Evolutionary conservation across 192 early-diverging fungal species (phyloP).

Genomic region (Coemansia sp.): DNA sequence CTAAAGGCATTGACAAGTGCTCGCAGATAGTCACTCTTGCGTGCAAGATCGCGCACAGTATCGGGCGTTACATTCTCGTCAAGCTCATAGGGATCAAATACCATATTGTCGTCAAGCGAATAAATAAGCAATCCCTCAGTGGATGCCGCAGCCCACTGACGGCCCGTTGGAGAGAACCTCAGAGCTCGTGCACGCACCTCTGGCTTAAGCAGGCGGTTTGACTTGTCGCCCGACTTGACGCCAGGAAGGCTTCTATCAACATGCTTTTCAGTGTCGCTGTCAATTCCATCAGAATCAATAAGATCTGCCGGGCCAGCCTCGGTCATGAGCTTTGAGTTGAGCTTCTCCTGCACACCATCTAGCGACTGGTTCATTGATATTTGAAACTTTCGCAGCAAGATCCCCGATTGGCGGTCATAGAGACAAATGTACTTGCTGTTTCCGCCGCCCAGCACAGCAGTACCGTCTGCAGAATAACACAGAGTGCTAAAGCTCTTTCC

Average conservation of each 20-base stretch:
- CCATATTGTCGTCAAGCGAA: slow-evolving; percentile 86
- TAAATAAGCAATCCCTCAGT: slow-evolving; percentile 96
- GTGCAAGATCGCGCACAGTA: slow-evolving; percentile 73
- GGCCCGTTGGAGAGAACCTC: slow-evolving; percentile 90
- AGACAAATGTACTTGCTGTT: slow-evolving; percentile 95
- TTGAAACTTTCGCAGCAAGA: slow-evolving; percentile 87
- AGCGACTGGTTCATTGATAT: slow-evolving; percentile 90
- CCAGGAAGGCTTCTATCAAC: slow-evolving; percentile 84
- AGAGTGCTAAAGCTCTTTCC: slow-evolving; percentile 91
- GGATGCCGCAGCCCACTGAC: slow-evolving; percentile 93
- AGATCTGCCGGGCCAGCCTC: slow-evolving; percentile 86
- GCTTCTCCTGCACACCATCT: slow-evolving; percentile 87
- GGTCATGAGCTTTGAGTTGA: slow-evolving; percentile 91
- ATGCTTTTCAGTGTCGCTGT: slow-evolving; percentile 78
- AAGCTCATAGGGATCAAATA: slow-evolving; percentile 98
- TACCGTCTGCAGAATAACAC: slow-evolving; percentile 93
- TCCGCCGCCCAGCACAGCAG: slow-evolving; percentile 89
- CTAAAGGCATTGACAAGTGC: slow-evolving; percentile 92
- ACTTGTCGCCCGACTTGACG: slow-evolving; percentile 80
- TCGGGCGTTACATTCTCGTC: slow-evolving; percentile 96
- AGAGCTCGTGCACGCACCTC: slow-evolving; percentile 84
- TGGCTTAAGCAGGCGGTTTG: slow-evolving; percentile 71
- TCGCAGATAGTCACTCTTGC: slow-evolving; percentile 77
- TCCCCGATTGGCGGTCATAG: slow-evolving; percentile 75
- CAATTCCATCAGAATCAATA: slow-evolving; percentile 78